Evolutionary conservation across 495 filamentous ascomycete genomes (phyloP), one percentile per base, ranked within the genome.

Genomic region (Aspergillus mulundensis): DNA sequence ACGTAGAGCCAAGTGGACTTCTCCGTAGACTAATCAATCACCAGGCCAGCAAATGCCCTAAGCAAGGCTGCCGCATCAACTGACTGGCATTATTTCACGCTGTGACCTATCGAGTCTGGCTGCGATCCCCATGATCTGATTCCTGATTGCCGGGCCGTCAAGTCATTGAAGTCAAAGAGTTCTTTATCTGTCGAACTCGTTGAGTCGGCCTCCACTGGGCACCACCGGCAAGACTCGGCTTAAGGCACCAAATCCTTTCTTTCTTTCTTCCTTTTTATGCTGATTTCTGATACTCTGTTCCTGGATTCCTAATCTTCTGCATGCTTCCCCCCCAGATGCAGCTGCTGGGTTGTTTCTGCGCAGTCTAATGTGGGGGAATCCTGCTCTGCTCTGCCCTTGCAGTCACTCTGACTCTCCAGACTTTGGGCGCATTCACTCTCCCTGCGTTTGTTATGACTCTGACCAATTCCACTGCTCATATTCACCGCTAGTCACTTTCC

Each of bases 401-500:
- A 54, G 51, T 38, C 50, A 32, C 45, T 32, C 32, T 11, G 25
- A 20, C 15, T 34, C n/a, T 19, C 12, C 7, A 39, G 5, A 46
- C 23, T 46, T 30, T 5, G 32, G 38, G 20, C 15, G 16, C 43
- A 45, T 46, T 36, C 41, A 54, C 38, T 28, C 34, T 38, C 50
- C 59, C 59, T 58, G 59, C 49, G 45, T 61, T 57, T 55, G 54
- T 50, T 53, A 40, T 48, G 60, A 47, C 45, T 36, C 39, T 50
- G 54, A 19, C 54, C 32, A 45, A 23, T 30, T 34, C 54, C 46
- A 38, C 19, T 32, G 16, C 38, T 14, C 36, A 21, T 50, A 59
- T 60, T 62, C 58, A 87, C 64, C 12, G 79, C 79, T 76, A 87
- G 81, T 43, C 84, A 80, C n/a, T 81, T 78, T 48, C 58, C 50